Evolutionary conservation across 2,329 filamentous ascomycete species (phyloP), one percentile per base, ranked within the genome.

Genomic region (Incumbomyces lentus): DNA sequence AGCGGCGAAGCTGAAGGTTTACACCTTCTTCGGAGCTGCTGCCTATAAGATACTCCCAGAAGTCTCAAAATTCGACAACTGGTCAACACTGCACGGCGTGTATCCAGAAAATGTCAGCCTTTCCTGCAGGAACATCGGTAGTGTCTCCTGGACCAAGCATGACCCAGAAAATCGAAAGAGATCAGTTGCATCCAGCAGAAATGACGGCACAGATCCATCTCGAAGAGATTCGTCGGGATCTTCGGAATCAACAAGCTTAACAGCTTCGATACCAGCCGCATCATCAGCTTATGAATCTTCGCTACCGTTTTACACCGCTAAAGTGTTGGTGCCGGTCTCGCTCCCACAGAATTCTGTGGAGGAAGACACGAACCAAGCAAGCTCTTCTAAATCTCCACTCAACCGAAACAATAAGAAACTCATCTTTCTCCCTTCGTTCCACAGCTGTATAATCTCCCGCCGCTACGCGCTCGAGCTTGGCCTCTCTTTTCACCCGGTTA

Each of bases 391-490:
- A 10, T 13, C 16, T 14, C 16, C 16, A 7, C 29, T 46, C 4
- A 19, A 26, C 19, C 5, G 30, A 14, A 40, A 31, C 26, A 26
- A 13, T 2, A 58, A 59, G n/a, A 67, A 67, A 51, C 82, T 81
- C 55, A 66, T 72, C 19, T 82, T 82, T 59, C 65, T 82, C 16
- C 82, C 82, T 1, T 81, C 80, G 2, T 86, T 86, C 64, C 78
- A 84, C 65, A 73, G 75, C 33, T 86, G 82, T 60, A 71, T 85
- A 44, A 66, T 79, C 37, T 78, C 76, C n/a, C 72, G 82, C 44
- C 65, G 71, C 14, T 86, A 86, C 60, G 62, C 68, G 3, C 70
- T 86, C 12, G 74, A 78, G 44, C 63, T 86, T 47, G 67, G 69
- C 12, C 62, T 86, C 17, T 70, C 73, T 2, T 70, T 76, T 41